Conservation (phyloP, 2,329 filamentous ascomycete genomes). For the Herpomyces periplanetae region DNA sequence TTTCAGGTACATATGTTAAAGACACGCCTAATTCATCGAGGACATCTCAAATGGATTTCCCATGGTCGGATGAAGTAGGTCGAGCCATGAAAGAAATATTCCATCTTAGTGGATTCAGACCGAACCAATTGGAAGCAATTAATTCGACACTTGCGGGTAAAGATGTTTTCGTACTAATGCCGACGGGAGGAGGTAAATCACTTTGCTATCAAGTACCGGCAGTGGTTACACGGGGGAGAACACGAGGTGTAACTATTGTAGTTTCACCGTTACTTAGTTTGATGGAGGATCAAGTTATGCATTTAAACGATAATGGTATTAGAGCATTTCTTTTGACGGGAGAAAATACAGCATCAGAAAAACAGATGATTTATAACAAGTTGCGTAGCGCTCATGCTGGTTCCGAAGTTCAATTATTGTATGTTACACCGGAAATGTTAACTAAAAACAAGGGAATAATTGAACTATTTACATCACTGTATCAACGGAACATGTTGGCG, state of each 20-base stretch:
- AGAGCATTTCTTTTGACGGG: conserved; percentile 48
- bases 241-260: conserved; percentile 54
- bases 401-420: conserved; percentile 43
- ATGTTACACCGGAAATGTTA: conserved; percentile 90
- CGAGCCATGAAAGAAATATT: conserved; percentile 45
- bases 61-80: conserved; percentile 60
- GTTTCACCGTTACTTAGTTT: conserved; percentile 76
- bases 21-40: too few relatives aligned
- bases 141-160: conserved; percentile 59
- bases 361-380: conserved; percentile 20
- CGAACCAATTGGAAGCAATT: conserved; percentile 75
- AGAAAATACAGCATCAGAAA: conserved; percentile 21
- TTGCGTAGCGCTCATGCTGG: conserved; percentile 25
- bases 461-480: conserved; percentile 21
- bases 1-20: too few relatives aligned
- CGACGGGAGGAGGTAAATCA: conserved; percentile 82
- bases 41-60: conserved; percentile 17
- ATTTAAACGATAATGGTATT: conserved; percentile 31
- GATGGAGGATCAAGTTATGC: conserved; percentile 84
- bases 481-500: conserved; percentile 30
- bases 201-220: conserved; percentile 84
- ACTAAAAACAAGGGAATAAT: conserved; percentile 33
- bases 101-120: conserved; percentile 44
- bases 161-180: conserved; percentile 86
- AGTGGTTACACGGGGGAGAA: conserved; percentile 38